Conservation (phyloP, 805 yeast species). For the Saturnispora silvae region DNA sequence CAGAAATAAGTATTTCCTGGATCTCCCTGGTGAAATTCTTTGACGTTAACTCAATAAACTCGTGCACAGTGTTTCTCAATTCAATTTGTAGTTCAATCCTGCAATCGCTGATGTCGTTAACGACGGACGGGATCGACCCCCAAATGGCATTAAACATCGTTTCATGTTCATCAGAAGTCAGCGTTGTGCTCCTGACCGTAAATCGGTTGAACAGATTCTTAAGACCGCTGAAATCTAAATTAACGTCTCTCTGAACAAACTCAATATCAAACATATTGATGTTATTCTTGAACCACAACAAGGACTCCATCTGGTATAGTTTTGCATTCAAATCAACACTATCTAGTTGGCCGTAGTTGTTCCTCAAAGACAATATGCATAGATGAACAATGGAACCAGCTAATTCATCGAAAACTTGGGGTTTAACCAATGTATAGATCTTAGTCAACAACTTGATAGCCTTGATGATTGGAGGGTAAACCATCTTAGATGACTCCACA, state of each 20-base stretch:
- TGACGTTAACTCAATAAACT: slow-evolving; percentile 51
- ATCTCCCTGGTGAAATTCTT: slow-evolving; percentile 29
- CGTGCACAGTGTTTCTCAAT: slow-evolving; percentile 58
- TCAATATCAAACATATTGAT: slow-evolving; percentile 72
- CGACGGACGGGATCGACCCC: slow-evolving; percentile 69
- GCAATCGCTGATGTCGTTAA: slow-evolving; percentile 74
- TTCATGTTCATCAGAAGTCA: slow-evolving; percentile 10
- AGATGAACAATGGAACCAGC: slow-evolving; percentile 82
- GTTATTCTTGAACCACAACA: slow-evolving; percentile 60
- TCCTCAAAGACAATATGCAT: slow-evolving; percentile 52
- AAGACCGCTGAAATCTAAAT: slow-evolving; percentile 74
- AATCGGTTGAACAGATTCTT: slow-evolving; percentile 31
- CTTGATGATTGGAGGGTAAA: slow-evolving; percentile 61
- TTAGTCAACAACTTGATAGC: slow-evolving; percentile 63
- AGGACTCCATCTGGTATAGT: slow-evolving; percentile 60
- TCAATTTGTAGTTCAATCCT: slow-evolving; percentile 60
- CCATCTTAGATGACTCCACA: slow-evolving; percentile 6
- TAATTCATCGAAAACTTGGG: slow-evolving; percentile 74
- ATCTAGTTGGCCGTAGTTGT: slow-evolving; percentile 34
- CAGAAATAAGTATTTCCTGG: neutral
- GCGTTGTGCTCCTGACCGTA: neutral
- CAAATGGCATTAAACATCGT: slow-evolving; percentile 21
- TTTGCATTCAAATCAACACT: slow-evolving; percentile 50
- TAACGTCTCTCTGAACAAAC: slow-evolving; percentile 57
- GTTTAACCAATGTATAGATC: slow-evolving; percentile 69